Conservation (phyloP, 2,329 filamentous ascomycete genomes). For the Ceratocystis ficicola region DNA sequence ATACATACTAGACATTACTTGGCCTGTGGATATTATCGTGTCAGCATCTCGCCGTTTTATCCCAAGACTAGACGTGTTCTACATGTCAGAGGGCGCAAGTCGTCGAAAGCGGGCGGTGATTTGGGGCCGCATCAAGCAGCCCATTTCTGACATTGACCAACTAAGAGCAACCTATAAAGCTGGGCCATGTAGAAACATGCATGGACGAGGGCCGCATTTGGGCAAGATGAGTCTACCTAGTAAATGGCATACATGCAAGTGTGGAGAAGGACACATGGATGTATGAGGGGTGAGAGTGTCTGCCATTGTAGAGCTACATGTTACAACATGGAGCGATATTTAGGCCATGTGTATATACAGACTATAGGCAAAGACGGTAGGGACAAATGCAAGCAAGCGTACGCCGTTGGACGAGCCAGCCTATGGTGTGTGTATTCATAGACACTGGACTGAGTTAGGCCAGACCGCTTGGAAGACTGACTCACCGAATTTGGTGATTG, state of each 20-base stretch:
- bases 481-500: not conserved
- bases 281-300: not conserved
- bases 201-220: not conserved
- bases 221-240: not conserved
- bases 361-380: not conserved
- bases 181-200: too few relatives aligned
- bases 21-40: too few relatives aligned
- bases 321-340: not conserved
- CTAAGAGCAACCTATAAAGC: too few relatives aligned
- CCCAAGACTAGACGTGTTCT: too few relatives aligned
- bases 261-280: not conserved
- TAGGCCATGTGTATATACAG: not conserved
- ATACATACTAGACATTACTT: too few relatives aligned
- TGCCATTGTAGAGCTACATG: not conserved
- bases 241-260: not conserved
- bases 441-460: not conserved
- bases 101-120: too few relatives aligned
- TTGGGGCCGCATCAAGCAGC: too few relatives aligned
- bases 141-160: too few relatives aligned
- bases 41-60: too few relatives aligned
- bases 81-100: too few relatives aligned
- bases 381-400: not conserved
- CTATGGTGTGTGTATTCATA: not conserved
- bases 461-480: not conserved
- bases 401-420: not conserved